Evolutionary conservation across 208 protist genomes (phyloP).

Genomic region (Leishmania guyanensis): DNA sequence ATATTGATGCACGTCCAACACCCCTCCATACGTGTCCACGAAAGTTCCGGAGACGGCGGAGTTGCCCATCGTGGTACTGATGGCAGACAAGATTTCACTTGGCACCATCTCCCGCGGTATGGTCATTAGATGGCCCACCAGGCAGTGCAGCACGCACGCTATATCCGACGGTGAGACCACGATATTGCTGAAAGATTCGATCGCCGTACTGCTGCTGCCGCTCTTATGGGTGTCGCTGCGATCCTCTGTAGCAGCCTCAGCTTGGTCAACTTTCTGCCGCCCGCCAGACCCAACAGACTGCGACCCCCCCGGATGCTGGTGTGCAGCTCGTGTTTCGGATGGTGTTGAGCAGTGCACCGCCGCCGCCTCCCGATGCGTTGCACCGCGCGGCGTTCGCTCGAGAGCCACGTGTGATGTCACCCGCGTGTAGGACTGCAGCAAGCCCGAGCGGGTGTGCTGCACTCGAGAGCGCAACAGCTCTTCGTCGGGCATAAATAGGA

Average conservation of each 20-base stretch:
- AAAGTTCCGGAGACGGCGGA: conserved; percentile 23
- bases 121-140: conserved; percentile 70
- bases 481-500: conserved; percentile 74
- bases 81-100: conserved; percentile 28
- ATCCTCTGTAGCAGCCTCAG: neutral
- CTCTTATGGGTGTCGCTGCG: neutral
- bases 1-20: conserved; percentile 22
- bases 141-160: conserved; percentile 63
- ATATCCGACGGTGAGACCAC: conserved; percentile 68
- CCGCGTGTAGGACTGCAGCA: conserved; percentile 31
- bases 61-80: conserved; percentile 26
- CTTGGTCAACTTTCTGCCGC: neutral
- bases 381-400: conserved; percentile 12
- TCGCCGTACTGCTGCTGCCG: conserved; percentile 5
- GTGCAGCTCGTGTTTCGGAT: conserved; percentile 5
- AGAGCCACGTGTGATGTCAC: neutral
- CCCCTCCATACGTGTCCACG: conserved; percentile 21
- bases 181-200: conserved; percentile 44
- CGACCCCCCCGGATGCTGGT: neutral
- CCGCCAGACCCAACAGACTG: neutral
- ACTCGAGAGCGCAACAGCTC: conserved; percentile 19
- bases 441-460: conserved; percentile 16
- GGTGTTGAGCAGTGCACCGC: conserved; percentile 2
- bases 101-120: conserved; percentile 37
- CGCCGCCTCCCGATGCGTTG: conserved; percentile 3